Evolutionary conservation across 2,329 filamentous ascomycete species (phyloP).

Genomic region (Xylariomycetidae sp.): DNA sequence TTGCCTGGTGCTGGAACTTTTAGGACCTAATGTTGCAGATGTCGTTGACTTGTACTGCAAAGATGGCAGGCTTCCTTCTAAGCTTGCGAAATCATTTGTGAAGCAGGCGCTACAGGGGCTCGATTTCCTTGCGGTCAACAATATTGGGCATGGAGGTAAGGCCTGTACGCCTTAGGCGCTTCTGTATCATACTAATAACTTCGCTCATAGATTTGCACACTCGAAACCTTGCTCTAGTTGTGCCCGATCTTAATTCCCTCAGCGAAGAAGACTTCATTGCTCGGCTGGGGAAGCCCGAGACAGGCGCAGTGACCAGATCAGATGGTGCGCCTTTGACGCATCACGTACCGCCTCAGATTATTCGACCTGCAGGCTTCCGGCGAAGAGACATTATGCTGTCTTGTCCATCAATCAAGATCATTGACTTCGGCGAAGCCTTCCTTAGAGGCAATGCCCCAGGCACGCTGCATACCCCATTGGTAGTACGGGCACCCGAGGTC

Average conservation of each 20-base stretch:
- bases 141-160: slow-evolving; percentile 7
- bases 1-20: slow-evolving; percentile 9
- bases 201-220: slow-evolving; percentile 5
- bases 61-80: slow-evolving; percentile 4
- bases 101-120: slow-evolving; percentile 1
- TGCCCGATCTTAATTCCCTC: slow-evolving; percentile 1
- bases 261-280: slow-evolving; percentile 2
- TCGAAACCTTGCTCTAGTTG: slow-evolving; percentile 3
- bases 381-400: background rate
- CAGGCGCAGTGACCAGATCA: background rate
- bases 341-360: slow-evolving; percentile 5
- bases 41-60: background rate
- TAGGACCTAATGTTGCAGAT: slow-evolving; percentile 3
- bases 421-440: slow-evolving; percentile 10
- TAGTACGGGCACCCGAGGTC: slow-evolving; percentile 7
- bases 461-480: slow-evolving; percentile 6
- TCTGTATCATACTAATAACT: no score
- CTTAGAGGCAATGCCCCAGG: background rate
- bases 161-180: no score
- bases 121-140: slow-evolving; percentile 4
- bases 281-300: slow-evolving; percentile 2
- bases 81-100: slow-evolving; percentile 2
- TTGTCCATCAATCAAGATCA: slow-evolving; percentile 5
- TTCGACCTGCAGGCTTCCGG: slow-evolving; percentile 3
- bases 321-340: background rate